Evolutionary conservation across 73 alveolate genomes (phyloP).

Genomic region (Stentor roeselii): DNA sequence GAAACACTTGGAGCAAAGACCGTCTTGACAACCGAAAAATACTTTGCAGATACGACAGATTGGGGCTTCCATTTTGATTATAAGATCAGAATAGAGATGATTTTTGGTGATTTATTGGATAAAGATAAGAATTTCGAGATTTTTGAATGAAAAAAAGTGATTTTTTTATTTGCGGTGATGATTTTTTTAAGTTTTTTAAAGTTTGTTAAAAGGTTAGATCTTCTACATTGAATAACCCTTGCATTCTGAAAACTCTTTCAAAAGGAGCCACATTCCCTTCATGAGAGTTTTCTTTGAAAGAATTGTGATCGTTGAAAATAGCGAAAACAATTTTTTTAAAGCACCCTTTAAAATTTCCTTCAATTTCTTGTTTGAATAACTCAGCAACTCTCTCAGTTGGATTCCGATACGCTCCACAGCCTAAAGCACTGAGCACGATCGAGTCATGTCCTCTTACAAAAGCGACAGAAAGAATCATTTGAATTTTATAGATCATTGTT

Average conservation of each 20-base stretch:
- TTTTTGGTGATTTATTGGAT: too few species aligned
- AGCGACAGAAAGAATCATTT: background rate
- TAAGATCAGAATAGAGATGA: too few species aligned
- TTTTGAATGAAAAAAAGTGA: too few species aligned
- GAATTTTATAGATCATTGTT: background rate
- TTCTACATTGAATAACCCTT: background rate
- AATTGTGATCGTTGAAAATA: slow-evolving; percentile 7
- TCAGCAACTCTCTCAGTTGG: background rate
- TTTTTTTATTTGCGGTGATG: too few species aligned
- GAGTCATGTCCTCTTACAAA: background rate
- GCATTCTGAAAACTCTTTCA: background rate
- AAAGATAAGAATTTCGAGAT: too few species aligned
- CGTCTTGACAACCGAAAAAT: slow-evolving; percentile 25
- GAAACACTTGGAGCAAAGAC: slow-evolving; percentile 24
- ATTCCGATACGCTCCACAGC: slow-evolving; percentile 23
- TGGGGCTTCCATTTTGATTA: slow-evolving; percentile 13
- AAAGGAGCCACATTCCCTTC: slow-evolving; percentile 15
- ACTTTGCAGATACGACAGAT: slow-evolving; percentile 10
- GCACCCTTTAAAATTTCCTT: slow-evolving; percentile 3
- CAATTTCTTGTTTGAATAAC: background rate
- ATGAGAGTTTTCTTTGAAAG: background rate
- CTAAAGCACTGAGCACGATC: slow-evolving; percentile 8
- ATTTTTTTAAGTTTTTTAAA: too few species aligned
- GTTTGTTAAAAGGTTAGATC: too few species aligned
- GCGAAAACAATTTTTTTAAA: slow-evolving; percentile 4